These are phyloP conservation scores for Aechmea fasciata DNA, from an alignment of 176 grass and related monocot species.

Conservation along the genomic window DNA sequence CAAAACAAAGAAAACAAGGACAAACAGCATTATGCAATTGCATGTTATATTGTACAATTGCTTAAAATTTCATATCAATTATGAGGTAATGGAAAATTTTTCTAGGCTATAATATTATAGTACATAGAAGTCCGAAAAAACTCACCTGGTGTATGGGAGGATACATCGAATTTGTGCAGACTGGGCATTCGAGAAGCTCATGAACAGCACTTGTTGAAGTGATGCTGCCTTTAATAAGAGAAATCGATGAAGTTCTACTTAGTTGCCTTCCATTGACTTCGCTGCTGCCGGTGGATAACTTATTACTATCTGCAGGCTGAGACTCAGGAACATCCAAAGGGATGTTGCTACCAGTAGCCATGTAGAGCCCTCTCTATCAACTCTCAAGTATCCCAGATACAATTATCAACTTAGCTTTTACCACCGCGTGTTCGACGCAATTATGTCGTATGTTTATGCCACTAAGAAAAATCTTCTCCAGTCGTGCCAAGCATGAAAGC, in stretches of 20 bases:
- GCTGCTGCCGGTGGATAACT: not conserved
- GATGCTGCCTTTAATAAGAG: not conserved
- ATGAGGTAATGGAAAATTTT: not conserved
- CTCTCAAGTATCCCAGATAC: not conserved
- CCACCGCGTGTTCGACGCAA: too few relatives aligned
- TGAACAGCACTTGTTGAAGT: constrained; percentile 6
- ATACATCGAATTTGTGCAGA: constrained; percentile 22
- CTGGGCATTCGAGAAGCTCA: constrained; percentile 26
- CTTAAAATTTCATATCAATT: not conserved
- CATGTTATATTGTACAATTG: not conserved
- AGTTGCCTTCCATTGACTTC: not conserved
- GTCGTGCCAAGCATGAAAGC: too few relatives aligned
- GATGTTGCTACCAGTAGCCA: not conserved
- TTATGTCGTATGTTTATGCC: too few relatives aligned
- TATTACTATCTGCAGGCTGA: not conserved
- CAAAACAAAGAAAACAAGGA: not conserved
- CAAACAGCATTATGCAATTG: not conserved
- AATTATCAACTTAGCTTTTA: not conserved
- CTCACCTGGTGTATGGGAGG: constrained; percentile 25
- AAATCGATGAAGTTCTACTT: constrained; percentile 8
- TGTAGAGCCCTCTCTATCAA: not conserved
- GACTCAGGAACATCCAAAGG: constrained; percentile 15
- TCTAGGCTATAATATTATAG: not conserved
- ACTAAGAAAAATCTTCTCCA: too few relatives aligned
- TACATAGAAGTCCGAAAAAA: not conserved